Conservation (phyloP, 1,139 yeast species). For the Kodamaea arcana region DNA sequence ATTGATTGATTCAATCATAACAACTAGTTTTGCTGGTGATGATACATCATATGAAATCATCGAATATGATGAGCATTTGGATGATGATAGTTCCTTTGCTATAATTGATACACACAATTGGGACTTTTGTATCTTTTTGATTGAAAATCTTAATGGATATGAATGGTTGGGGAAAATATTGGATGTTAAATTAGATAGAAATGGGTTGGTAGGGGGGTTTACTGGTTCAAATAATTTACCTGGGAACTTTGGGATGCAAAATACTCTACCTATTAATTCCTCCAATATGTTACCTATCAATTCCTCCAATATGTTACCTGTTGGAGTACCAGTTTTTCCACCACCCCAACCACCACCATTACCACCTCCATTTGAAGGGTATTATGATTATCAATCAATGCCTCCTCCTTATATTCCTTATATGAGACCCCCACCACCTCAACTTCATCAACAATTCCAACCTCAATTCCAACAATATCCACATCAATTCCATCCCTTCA, state of each 20-base stretch:
- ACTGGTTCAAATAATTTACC: neutral
- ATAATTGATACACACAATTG: slow-evolving; percentile 16
- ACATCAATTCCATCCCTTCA: neutral
- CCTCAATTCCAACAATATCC: neutral
- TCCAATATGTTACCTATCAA: neutral
- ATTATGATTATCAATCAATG: slow-evolving; percentile 6
- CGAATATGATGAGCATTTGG: slow-evolving; percentile 2
- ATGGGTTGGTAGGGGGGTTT: neutral
- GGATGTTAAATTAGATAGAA: slow-evolving; percentile 13
- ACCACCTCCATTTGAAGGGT: slow-evolving; percentile 1
- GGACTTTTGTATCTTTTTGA: slow-evolving; percentile 12
- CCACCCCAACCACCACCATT: slow-evolving; percentile 4
- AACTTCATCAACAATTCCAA: neutral
- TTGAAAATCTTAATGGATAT: slow-evolving; percentile 24
- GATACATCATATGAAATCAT: slow-evolving; percentile 4
- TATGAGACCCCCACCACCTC: neutral
- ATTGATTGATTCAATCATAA: slow-evolving; percentile 15
- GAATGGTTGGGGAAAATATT: slow-evolving; percentile 20
- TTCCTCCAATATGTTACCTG: neutral
- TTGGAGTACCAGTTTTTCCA: slow-evolving; percentile 1
- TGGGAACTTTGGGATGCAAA: neutral
- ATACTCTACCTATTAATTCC: neutral
- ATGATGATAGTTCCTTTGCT: slow-evolving; percentile 4
- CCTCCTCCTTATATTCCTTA: slow-evolving; percentile 1
- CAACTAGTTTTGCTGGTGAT: slow-evolving; percentile 9